These are phyloP conservation scores for Starmerella scarabaei DNA, from an alignment of 805 yeast genomes.

Conservation along the genomic window DNA sequence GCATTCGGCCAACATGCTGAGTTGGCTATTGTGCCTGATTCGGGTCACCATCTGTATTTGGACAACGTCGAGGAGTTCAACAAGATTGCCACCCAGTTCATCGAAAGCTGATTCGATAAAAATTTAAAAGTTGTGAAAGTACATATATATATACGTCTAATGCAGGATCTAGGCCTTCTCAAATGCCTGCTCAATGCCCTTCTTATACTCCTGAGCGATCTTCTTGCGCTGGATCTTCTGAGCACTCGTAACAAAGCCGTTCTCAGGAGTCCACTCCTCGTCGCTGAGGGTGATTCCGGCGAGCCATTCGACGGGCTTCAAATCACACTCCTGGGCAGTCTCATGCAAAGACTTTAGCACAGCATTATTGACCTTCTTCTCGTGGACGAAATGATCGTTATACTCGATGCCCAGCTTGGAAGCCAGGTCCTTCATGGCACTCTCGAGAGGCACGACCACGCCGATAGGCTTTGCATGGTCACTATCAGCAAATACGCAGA, in stretches of 20 bases:
- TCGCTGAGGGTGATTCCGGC: constrained; percentile 66
- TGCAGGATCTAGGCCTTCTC: constrained; percentile 22
- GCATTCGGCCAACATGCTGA: constrained; percentile 21
- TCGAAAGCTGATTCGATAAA: constrained; percentile 27
- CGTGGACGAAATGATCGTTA: constrained; percentile 38
- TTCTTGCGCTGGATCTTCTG: constrained; percentile 91
- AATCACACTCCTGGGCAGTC: constrained; percentile 71
- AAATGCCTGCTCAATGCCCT: constrained; percentile 56
- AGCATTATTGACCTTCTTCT: constrained; percentile 42
- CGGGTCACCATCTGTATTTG: constrained; percentile 67
- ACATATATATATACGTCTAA: background rate
- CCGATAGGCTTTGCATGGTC: constrained; percentile 83
- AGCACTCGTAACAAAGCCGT: constrained; percentile 86
- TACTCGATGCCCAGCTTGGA: constrained; percentile 42
- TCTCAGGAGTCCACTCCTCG: constrained; percentile 97
- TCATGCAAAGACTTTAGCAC: constrained; percentile 48
- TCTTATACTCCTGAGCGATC: constrained; percentile 58
- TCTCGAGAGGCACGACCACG: constrained; percentile 70
- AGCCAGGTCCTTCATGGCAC: constrained; percentile 47
- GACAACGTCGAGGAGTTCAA: constrained; percentile 50
- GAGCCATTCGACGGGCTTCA: constrained; percentile 73
- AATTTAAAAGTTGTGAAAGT: background rate
- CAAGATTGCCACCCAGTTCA: constrained; percentile 35
- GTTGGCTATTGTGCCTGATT: constrained; percentile 31
- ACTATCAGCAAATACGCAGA: constrained; percentile 89